Evolutionary conservation across 1,284 basidiomycete species (phyloP).

Genomic region (Fomitopsis pinicola): DNA sequence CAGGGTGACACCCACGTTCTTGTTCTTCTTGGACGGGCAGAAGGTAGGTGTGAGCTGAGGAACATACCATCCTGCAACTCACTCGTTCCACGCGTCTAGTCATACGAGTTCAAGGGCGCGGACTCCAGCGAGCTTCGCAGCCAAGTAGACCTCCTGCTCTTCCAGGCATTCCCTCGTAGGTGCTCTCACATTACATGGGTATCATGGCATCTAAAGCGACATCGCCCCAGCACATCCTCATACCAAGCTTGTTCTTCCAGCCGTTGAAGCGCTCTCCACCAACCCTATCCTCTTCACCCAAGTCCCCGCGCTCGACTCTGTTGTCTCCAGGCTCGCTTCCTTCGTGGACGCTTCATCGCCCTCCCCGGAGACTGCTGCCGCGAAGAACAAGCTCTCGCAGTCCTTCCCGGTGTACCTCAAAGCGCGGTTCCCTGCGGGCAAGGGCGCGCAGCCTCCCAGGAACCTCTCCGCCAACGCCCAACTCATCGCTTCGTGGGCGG

Average conservation of each 20-base stretch:
- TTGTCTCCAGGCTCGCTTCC: constrained; percentile 58
- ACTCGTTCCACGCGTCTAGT: constrained; percentile 30
- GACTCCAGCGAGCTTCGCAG: constrained; percentile 61
- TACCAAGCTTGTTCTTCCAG: constrained; percentile 53
- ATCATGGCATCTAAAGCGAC: background rate
- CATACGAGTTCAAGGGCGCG: constrained; percentile 72
- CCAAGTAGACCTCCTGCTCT: constrained; percentile 70
- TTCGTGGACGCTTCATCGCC: constrained; percentile 50
- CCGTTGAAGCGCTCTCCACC: constrained; percentile 60
- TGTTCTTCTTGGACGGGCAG: constrained; percentile 75
- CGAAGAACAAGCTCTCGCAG: constrained; percentile 45
- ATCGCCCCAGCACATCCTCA: constrained; percentile 69
- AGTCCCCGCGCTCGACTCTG: constrained; percentile 63
- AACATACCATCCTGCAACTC: too few relatives aligned
- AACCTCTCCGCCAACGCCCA: constrained; percentile 20
- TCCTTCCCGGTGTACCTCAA: constrained; percentile 68
- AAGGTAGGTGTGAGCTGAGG: constrained; percentile 42
- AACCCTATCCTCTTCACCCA: constrained; percentile 76
- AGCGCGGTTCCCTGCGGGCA: constrained; percentile 32
- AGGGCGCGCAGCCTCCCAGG: constrained; percentile 14
- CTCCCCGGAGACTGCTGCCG: constrained; percentile 33
- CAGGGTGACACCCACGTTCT: constrained; percentile 80
- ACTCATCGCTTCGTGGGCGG: constrained; percentile 42
- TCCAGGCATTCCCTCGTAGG: constrained; percentile 74
- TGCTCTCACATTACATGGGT: constrained; percentile 10